Base-by-base conservation (phyloP, 805 yeast genomes). In the Starmera dryadoides region DNA sequence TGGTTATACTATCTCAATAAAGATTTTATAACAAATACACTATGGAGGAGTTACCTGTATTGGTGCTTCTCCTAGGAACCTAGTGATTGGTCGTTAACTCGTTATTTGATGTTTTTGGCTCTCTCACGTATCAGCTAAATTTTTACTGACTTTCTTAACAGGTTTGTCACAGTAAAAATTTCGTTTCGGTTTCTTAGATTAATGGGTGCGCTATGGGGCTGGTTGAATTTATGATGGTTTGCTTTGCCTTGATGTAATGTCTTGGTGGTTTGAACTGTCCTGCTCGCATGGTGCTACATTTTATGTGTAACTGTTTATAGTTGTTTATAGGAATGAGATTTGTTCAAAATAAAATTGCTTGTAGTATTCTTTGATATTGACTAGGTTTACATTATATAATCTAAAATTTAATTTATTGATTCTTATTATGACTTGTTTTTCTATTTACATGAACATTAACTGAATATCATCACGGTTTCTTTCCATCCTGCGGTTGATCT, bases 171-270 rank as follows among this genome's bases (percentile, higher is more conserved):
- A 79, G 71, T 68, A 63, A 68, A 64, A 69, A 73, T 78, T 79
- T 75, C 85, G 85, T 79, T 78, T 77, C 77, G 80, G 83, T 74
- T 75, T 69, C 81, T 79, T 79, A 79, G 83, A 79, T 44, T 37
- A 46, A 51, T 41, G 41, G 25, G 19, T 42, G 59, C 59, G 15
- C 44, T 55, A 52, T 55, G 59, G 42, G 46, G 45, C 47, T 44
- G 56, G 34, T 36, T 35, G 58, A 48, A 17, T 10, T n/a, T n/a
- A n/a, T 17, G 26, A 8, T 25, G 28, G 28, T 20, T 44, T 52
- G 26, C 40, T 34, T 41, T 38, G 34, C 26, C 16, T 17, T 9
- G 34, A 21, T 32, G 34, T 32, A 32, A 32, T 32, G 34, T n/a
- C 23, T 15, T n/a, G 22, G 25, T 17, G 23, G 25, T 32, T 14